phyloP scores from a whole-genome alignment of 2,329 filamentous ascomycete genomes.

The Hypoxylon sp. region DNA sequence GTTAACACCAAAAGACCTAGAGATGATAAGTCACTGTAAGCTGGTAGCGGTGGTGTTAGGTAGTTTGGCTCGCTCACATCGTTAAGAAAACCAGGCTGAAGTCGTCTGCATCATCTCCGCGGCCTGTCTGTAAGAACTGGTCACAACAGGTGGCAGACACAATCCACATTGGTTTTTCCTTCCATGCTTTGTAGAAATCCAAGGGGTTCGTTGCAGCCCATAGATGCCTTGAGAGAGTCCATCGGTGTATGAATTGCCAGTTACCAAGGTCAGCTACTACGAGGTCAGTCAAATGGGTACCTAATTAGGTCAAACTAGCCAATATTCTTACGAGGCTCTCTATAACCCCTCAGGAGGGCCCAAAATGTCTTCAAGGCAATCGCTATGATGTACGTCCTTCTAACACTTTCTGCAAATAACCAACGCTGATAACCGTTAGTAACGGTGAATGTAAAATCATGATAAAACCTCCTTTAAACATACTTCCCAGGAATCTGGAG shows the following conservation, averaged over 20 bases:
- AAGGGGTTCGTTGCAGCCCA: conserved; percentile 54
- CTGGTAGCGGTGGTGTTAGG: not conserved
- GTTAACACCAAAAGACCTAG: conserved; percentile 38
- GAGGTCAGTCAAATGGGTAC: not conserved
- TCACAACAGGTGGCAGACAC: conserved; percentile 37
- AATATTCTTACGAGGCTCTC: conserved; percentile 35
- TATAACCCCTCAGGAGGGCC: conserved; percentile 43
- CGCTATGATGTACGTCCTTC: conserved; percentile 50
- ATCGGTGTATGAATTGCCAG: conserved; percentile 39
- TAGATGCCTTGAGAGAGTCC: conserved; percentile 53
- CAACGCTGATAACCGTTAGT: conserved; percentile 43
- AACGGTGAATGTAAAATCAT: not conserved
- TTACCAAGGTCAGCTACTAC: conserved; percentile 25
- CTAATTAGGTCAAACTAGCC: not conserved
- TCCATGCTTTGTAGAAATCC: conserved; percentile 55
- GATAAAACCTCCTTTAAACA: conserved; percentile 5
- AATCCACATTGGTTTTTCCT: conserved; percentile 37
- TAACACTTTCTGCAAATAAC: conserved; percentile 54
- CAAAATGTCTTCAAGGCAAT: conserved; percentile 48
- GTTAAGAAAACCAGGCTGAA: conserved; percentile 36
- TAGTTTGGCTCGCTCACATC: conserved; percentile 27
- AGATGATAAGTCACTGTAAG: conserved; percentile 2
- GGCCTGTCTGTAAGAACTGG: conserved; percentile 35
- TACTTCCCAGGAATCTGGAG: conserved; percentile 55
- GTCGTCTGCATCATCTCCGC: conserved; percentile 43